Conservation (phyloP, 257 asterid genomes). For the Ocimum tenuiflorum region DNA sequence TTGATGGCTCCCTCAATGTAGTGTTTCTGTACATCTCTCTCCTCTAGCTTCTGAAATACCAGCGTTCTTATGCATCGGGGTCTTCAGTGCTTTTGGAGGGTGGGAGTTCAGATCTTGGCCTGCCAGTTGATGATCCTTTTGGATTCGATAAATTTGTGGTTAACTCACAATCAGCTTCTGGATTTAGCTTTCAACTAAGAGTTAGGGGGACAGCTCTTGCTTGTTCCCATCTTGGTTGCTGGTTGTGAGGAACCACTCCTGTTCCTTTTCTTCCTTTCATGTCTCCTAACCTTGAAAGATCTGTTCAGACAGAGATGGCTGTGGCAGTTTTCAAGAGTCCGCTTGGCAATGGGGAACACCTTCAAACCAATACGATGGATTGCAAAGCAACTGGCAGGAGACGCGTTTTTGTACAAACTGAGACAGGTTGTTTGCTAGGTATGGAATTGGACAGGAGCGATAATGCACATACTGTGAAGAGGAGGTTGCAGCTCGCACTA, state of each 20-base stretch:
- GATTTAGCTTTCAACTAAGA: conserved; percentile 44
- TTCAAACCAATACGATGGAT: conserved; percentile 47
- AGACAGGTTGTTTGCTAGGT: conserved; percentile 83
- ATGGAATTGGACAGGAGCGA: conserved; percentile 92
- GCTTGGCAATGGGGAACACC: conserved; percentile 53
- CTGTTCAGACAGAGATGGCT: conserved; percentile 95
- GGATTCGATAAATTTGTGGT: conserved; percentile 19
- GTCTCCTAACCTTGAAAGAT: conserved; percentile 78
- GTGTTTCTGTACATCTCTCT: conserved; percentile 22
- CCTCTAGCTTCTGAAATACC: neutral
- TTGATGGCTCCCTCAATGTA: conserved; percentile 42
- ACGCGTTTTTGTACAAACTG: conserved; percentile 92
- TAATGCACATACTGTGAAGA: conserved; percentile 81
- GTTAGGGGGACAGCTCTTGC: conserved; percentile 46
- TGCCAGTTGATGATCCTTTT: conserved; percentile 39
- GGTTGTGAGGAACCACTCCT: conserved; percentile 32
- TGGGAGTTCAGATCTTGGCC: conserved; percentile 21
- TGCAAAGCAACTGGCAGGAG: conserved; percentile 69
- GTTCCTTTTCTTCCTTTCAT: conserved; percentile 35
- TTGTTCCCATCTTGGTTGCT: conserved; percentile 50
- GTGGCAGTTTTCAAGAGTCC: conserved; percentile 71
- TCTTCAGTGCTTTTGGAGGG: conserved; percentile 4
- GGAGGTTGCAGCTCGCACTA: conserved; percentile 80
- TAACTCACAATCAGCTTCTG: conserved; percentile 41
- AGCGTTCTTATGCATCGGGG: conserved; percentile 3